Evolutionary conservation across 1,284 basidiomycete species (phyloP), one percentile per base, ranked within the genome.

Genomic region (Heliocybe sulcata): DNA sequence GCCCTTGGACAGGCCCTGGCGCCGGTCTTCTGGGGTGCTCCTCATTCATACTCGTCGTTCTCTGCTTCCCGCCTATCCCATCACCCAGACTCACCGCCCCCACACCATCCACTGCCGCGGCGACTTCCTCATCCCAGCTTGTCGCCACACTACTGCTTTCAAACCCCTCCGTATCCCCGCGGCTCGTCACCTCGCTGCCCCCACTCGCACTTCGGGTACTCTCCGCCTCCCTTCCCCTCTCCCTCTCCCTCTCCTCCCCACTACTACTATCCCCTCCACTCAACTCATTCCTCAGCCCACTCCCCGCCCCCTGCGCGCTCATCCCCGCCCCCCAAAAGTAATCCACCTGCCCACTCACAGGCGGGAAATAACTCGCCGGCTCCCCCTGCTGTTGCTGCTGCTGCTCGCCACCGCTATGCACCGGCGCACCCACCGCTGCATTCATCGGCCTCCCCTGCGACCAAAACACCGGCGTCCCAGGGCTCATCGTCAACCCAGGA

Each of bases 381-480:
- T 66, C 61, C 50, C 54, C 33, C 27, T 55, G 59, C 45, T 23
- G 48, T 16, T n/a, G 54, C 55, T 12, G 57, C 58, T 45, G 29
- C 42, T 49, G 38, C 47, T 52, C 47, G 9, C 22, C 31, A 22
- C 53, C 50, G 35, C 54, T 64, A 59, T 64, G 66, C 51, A 85
- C 79, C 2, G 87, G 87, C 35, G 85, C 86, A 16, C 87, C 87
- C 0, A 85, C 83, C 14, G 83, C 77, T 3, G 84, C 76, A 57
- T 87, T 87, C 54, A 85, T 80, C 65, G 75, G 77, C 61, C 77
- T 78, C 2, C 80, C 77, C 8, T 77, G 71, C 8, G 81, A 81
- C 77, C 82, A 89, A 63, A 87, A 83, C 26, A 82, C 86, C 19
- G 87, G 85, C 19, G 81, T 83, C 79, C 82, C 84, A 1, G 86